Percentiles rank a stretch among this genome's conserved stretches.
Conservation (phyloP, 2,329 filamentous ascomycete species). For the Aspergillus puulaauensis region DNA sequence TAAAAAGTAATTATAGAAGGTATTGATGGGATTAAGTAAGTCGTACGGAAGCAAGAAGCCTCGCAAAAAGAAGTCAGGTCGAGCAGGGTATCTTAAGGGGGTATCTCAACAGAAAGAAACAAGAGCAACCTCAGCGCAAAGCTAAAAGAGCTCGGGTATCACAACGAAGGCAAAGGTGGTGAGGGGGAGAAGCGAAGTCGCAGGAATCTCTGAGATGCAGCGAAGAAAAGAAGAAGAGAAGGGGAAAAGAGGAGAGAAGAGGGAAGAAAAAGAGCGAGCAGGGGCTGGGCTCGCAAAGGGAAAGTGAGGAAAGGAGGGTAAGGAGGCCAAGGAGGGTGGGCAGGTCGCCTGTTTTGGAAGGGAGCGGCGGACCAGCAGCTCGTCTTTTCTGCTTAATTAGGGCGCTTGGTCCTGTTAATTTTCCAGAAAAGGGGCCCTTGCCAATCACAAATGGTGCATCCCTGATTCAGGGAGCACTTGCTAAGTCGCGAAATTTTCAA, state of each 20-base stretch:
- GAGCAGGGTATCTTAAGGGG: constrained; percentile 27
- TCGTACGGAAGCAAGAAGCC: constrained; percentile 19
- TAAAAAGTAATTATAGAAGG: constrained; percentile 20
- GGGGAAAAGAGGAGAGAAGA: constrained; percentile 26
- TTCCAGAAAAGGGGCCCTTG: background rate
- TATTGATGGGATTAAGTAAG: constrained; percentile 20
- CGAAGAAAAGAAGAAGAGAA: constrained; percentile 24
- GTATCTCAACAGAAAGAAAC: constrained; percentile 37
- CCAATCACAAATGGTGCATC: background rate
- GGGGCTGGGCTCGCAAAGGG: constrained; percentile 1
- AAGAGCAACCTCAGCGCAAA: constrained; percentile 30
- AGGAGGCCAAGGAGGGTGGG: constrained; percentile 11
- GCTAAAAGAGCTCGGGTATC: constrained; percentile 42
- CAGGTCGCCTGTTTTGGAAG: constrained; percentile 19
- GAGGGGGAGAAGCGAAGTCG: constrained; percentile 17
- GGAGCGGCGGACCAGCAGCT: constrained; percentile 19
- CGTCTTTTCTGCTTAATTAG: background rate
- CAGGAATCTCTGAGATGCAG: constrained; percentile 15
- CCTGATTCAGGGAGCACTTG: background rate
- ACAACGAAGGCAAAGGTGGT: constrained; percentile 29
- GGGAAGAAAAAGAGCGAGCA: constrained; percentile 23
- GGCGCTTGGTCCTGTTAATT: background rate
- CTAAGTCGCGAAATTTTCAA: background rate
- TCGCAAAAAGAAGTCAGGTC: constrained; percentile 17
- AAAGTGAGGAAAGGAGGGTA: constrained; percentile 14